Conservation (phyloP, 2,329 filamentous ascomycete species). For the Aulographum hederae region DNA sequence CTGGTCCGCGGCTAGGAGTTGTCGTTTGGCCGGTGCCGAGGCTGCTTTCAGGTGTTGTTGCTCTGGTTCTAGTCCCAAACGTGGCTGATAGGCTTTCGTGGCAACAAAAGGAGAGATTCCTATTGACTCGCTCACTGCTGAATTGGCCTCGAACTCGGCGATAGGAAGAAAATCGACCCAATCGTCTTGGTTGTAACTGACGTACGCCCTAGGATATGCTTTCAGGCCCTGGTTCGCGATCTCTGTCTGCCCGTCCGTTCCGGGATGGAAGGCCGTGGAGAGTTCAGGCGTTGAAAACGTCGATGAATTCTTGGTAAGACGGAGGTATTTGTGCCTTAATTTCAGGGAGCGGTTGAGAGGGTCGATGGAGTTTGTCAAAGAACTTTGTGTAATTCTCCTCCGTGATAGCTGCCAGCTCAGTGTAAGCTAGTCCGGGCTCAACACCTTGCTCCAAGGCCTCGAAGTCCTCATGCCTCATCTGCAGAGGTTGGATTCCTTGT, state of each 20-base stretch:
- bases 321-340: not conserved
- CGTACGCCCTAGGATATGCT: slow-evolving; percentile 5
- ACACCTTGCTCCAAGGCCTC: no score
- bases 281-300: not conserved
- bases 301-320: not conserved
- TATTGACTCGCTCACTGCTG: slow-evolving; percentile 1
- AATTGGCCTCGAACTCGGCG: slow-evolving; percentile 7
- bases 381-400: not conserved
- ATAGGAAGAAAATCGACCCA: slow-evolving; percentile 5
- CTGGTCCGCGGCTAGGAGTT: not conserved
- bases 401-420: no score
- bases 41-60: not conserved
- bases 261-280: not conserved
- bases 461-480: no score
- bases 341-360: not conserved
- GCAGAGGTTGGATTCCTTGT: no score
- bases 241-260: slow-evolving; percentile 9
- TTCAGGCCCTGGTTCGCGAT: slow-evolving; percentile 6
- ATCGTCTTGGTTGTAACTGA: slow-evolving; percentile 7
- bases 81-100: slow-evolving; percentile 1
- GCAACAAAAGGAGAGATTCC: not conserved
- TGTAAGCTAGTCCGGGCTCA: no score
- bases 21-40: not conserved
- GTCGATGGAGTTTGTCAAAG: not conserved
- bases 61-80: not conserved